Percentiles rank a stretch among this genome's conserved stretches.
Conservation (phyloP, 805 yeast genomes). For the Osmozyma mogii region DNA sequence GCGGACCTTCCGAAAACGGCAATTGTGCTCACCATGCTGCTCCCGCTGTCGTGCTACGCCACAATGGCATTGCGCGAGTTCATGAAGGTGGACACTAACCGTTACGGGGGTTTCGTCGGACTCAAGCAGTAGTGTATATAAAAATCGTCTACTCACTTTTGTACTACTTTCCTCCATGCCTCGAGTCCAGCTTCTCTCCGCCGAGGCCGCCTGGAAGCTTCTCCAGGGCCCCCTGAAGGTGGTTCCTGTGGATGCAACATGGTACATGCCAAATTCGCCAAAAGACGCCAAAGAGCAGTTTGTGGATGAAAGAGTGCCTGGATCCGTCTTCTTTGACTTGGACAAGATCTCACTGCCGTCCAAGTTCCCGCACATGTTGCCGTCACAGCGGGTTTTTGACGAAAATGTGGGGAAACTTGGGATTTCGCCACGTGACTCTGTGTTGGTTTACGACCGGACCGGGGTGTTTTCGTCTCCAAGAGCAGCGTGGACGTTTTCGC, state of each 20-base stretch:
- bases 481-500: conserved; percentile 82
- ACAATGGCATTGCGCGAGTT: conserved; percentile 95
- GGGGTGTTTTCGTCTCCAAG: conserved; percentile 88
- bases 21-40: conserved; percentile 63
- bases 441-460: conserved; percentile 77
- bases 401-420: conserved; percentile 49
- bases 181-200: neutral
- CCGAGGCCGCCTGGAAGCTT: neutral
- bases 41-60: conserved; percentile 88
- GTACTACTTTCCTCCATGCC: too few relatives aligned
- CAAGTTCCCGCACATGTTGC: conserved; percentile 88
- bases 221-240: too few relatives aligned
- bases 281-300: conserved; percentile 54
- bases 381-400: conserved; percentile 50
- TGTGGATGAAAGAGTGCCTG: conserved; percentile 38
- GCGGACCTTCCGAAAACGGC: conserved; percentile 49
- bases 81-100: conserved; percentile 53
- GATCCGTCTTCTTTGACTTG: conserved; percentile 12
- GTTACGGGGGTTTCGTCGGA: too few relatives aligned
- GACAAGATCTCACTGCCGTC: conserved; percentile 32
- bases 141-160: too few relatives aligned
- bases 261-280: conserved; percentile 81
- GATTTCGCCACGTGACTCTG: conserved; percentile 41
- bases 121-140: too few relatives aligned
- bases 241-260: conserved; percentile 77